phyloP scores from a whole-genome alignment of 2,329 filamentous ascomycete genomes.

The Xylaria sp. region DNA sequence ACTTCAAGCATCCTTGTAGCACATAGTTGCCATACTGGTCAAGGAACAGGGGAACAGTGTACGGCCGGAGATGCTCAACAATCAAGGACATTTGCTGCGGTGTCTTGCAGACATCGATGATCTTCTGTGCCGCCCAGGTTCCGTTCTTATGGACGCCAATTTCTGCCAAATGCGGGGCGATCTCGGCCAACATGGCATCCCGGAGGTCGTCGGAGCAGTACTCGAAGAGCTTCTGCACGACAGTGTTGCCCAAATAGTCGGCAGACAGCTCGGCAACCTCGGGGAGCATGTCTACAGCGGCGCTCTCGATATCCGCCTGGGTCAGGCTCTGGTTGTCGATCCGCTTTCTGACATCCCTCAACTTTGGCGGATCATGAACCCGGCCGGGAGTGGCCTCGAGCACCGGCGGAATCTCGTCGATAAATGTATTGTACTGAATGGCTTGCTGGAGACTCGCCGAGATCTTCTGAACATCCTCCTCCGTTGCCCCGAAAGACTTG shows the following conservation, averaged over 20 bases:
- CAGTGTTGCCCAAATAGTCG: slow-evolving; percentile 96
- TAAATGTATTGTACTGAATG: slow-evolving; percentile 71
- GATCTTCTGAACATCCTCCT: slow-evolving; percentile 76
- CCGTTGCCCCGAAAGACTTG: slow-evolving; percentile 80
- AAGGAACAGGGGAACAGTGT: slow-evolving; percentile 88
- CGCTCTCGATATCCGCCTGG: slow-evolving; percentile 85
- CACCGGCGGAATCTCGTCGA: slow-evolving; percentile 85
- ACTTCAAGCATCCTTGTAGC: slow-evolving; percentile 92
- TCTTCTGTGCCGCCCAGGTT: slow-evolving; percentile 99
- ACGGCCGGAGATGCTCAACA: slow-evolving; percentile 80
- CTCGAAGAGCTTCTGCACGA: slow-evolving; percentile 99
- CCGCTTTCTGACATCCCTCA: slow-evolving; percentile 93
- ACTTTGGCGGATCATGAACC: slow-evolving; percentile 89
- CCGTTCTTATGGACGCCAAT: slow-evolving; percentile 99
- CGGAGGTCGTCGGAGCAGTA: slow-evolving; percentile 89
- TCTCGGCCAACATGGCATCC: slow-evolving; percentile 86
- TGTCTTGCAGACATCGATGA: slow-evolving; percentile 93
- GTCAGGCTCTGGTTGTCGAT: slow-evolving; percentile 94
- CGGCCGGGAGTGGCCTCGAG: slow-evolving; percentile 86
- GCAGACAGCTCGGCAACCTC: slow-evolving; percentile 94
- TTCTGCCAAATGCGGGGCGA: slow-evolving; percentile 89
- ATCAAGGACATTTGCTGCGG: slow-evolving; percentile 82
- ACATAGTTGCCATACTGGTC: slow-evolving; percentile 99
- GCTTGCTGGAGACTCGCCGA: slow-evolving; percentile 73
- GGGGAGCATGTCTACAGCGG: slow-evolving; percentile 90